Base-by-base conservation (phyloP, 2,329 filamentous ascomycete genomes). In the Scorias spongiosa region DNA sequence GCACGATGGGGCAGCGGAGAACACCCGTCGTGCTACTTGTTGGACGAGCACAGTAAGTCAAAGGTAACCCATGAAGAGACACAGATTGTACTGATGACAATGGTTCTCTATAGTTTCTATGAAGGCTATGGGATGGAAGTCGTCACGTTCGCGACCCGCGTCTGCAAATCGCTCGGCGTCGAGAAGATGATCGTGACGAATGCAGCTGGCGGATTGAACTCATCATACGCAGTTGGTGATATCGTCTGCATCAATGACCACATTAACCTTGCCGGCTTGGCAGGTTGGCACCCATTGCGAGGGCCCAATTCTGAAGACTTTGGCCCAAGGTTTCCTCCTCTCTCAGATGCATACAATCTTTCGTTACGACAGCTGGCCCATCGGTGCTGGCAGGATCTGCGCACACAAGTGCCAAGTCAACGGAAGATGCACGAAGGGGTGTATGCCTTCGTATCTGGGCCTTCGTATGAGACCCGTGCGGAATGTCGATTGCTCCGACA, bases 201-300 rank as follows among this genome's bases (percentile, higher is more conserved):
- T 57, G 78, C 78, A 38, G 76, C 77, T 36, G 78, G 78, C 45
- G 77, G 76, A 10, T 60, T 81, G 30, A 81, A 81, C 58, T 67
- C 71, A n/a, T 67, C 70, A 32, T 81, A 80, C 60, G 63, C 61
- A 18, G 75, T 81, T 28, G 78, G 78, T 40, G 78, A 81, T 57
- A 74, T 82, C 45, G 72, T 80, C 38, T 61, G 79, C 40, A 55
- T 82, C 44, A 79, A 80, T 54, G 78, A 82, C 62, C 77, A 81
- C 57, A 67, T 81, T 41, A 80, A 80, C 57, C 57, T 80, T 41
- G 71, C 76, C 20, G 77, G 78, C 3, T 60, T 81, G 9, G 71
- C 74, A 9, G 77, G 77, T 18, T 65, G 67, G 42, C 73, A 80
- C 55, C 77, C 77, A 15, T 63, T 81, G 32, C 69, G 75, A 41